A percentile compares a stretch with the other conserved stretches of the same genome.
Evolutionary conservation across 805 yeast genomes (phyloP).

Genomic region (Middelhovenomyces tepae): DNA sequence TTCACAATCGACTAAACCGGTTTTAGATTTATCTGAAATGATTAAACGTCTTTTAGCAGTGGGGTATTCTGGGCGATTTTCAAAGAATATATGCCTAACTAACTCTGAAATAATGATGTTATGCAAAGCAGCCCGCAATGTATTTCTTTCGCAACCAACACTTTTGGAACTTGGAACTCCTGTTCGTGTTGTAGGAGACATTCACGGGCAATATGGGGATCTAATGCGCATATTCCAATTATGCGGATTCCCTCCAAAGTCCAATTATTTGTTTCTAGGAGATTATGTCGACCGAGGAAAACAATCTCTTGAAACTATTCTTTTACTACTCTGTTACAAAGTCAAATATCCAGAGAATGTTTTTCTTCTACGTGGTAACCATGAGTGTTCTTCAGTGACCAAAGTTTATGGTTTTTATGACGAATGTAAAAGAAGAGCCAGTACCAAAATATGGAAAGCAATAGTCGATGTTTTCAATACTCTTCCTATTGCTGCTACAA

Average conservation of each 20-base stretch:
- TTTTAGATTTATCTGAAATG: conserved; percentile 66
- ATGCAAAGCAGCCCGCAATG: conserved; percentile 81
- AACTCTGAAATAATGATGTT: conserved; percentile 81
- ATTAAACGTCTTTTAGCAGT: conserved; percentile 90
- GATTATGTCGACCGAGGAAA: conserved; percentile 98
- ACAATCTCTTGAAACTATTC: conserved; percentile 87
- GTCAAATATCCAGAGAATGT: conserved; percentile 96
- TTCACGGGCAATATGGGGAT: conserved; percentile 95
- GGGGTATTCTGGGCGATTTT: conserved; percentile 90
- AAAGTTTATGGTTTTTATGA: conserved; percentile 96
- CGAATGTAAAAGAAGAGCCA: conserved; percentile 92
- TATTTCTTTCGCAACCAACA: conserved; percentile 84
- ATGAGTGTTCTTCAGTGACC: conserved; percentile 95
- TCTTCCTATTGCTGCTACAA: conserved; percentile 89
- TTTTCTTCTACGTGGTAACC: conserved; percentile 88
- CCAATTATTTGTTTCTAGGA: conserved; percentile 87
- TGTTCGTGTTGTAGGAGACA: conserved; percentile 84
- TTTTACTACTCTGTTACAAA: conserved; percentile 81
- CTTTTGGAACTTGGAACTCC: conserved; percentile 80
- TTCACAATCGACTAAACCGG: conserved; percentile 9
- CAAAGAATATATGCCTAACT: conserved; percentile 80
- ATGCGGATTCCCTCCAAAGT: conserved; percentile 94
- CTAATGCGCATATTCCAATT: conserved; percentile 82
- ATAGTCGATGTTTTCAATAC: conserved; percentile 95
- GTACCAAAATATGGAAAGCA: conserved; percentile 85